A percentile compares a stretch with the other conserved stretches of the same genome.
These are phyloP conservation scores for Zopfia rhizophila DNA, from an alignment of 2,329 filamentous ascomycete genomes.

Conservation along the genomic window DNA sequence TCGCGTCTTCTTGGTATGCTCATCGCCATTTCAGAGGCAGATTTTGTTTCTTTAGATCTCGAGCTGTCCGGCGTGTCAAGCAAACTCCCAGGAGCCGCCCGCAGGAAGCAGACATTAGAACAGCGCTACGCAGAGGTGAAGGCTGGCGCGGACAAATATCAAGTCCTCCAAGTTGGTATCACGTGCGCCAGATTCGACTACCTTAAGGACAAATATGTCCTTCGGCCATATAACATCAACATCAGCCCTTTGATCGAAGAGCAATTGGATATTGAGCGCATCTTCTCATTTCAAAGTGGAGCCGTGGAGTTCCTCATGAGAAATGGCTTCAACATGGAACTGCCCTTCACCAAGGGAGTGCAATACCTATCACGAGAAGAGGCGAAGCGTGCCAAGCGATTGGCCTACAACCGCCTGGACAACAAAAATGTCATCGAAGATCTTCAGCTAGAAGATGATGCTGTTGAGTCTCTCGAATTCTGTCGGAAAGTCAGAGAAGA, in stretches of 20 bases:
- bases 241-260: conserved; percentile 67
- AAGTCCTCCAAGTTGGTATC: conserved; percentile 73
- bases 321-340: conserved; percentile 68
- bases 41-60: conserved; percentile 72
- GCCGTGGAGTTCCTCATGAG: conserved; percentile 70
- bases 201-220: conserved; percentile 60
- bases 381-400: conserved; percentile 59
- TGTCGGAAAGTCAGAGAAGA: conserved; percentile 57
- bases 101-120: conserved; percentile 63
- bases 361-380: conserved; percentile 71
- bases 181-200: conserved; percentile 71
- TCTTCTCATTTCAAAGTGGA: conserved; percentile 67
- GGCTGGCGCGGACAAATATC: conserved; percentile 69
- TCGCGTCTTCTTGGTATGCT: conserved; percentile 66
- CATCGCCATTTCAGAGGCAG: conserved; percentile 66
- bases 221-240: conserved; percentile 73
- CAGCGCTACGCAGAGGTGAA: conserved; percentile 70
- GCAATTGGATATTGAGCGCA: conserved; percentile 68
- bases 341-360: conserved; percentile 66
- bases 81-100: conserved; percentile 49
- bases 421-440: conserved; percentile 49
- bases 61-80: conserved; percentile 72
- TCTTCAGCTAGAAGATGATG: conserved; percentile 63
- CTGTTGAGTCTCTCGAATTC: conserved; percentile 64
- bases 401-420: conserved; percentile 56